Evolutionary conservation across 2,329 filamentous ascomycete species (phyloP).

Genomic region (Xylariaceae sp.): DNA sequence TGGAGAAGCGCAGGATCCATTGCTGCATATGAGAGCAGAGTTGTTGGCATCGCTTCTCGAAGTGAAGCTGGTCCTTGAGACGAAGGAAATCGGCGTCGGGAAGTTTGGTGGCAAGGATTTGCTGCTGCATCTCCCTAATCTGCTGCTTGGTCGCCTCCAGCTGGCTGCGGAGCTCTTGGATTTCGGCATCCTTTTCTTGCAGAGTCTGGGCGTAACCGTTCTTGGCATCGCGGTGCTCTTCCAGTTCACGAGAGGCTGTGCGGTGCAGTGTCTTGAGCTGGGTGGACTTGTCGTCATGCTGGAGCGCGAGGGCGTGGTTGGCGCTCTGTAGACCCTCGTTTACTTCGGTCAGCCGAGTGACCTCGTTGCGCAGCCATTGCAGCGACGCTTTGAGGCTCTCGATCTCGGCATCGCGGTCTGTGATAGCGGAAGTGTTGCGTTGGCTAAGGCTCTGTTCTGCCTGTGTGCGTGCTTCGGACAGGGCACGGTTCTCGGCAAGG

Average conservation of each 20-base stretch:
- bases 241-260: conserved; percentile 62
- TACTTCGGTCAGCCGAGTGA: conserved; percentile 71
- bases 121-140: conserved; percentile 51
- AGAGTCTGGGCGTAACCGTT: conserved; percentile 58
- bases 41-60: conserved; percentile 88
- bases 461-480: conserved; percentile 65
- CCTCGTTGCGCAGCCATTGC: conserved; percentile 75
- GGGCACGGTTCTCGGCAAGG: conserved; percentile 73
- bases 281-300: conserved; percentile 67
- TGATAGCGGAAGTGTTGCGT: conserved; percentile 63
- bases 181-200: conserved; percentile 78
- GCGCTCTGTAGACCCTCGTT: conserved; percentile 75
- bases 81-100: conserved; percentile 69
- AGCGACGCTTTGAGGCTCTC: conserved; percentile 73
- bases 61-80: conserved; percentile 86
- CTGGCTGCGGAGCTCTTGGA: conserved; percentile 70
- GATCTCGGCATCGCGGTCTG: conserved; percentile 83
- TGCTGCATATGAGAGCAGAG: conserved; percentile 94
- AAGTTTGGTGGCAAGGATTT: conserved; percentile 55
- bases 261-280: conserved; percentile 63
- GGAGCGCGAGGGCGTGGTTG: conserved; percentile 68
- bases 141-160: conserved; percentile 65
- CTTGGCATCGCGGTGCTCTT: conserved; percentile 60
- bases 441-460: conserved; percentile 63
- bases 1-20: conserved; percentile 97